A percentile compares a stretch with the other conserved stretches of the same genome.
Conservation (phyloP, 164 flowering plant genomes). For the Nymphaea colorata region DNA sequence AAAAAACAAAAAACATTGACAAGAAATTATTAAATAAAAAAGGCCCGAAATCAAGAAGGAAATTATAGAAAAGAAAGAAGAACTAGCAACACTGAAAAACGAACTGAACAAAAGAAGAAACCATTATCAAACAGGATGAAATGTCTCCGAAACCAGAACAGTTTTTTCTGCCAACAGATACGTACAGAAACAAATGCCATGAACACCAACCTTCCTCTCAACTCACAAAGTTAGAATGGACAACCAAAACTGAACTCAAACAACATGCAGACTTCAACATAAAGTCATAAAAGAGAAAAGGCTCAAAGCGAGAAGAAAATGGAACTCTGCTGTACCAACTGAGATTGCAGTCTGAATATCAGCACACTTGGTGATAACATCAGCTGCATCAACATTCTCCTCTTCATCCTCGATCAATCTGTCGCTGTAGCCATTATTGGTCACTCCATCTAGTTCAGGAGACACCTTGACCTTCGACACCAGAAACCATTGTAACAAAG, state of each 20-base stretch:
- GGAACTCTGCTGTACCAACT: conserved; percentile 23
- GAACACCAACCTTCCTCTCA: background rate
- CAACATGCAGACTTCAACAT: background rate
- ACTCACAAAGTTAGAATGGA: no score
- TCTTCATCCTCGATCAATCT: conserved; percentile 39
- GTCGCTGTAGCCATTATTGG: conserved; percentile 25
- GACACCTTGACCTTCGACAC: conserved; percentile 44
- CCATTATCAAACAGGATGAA: background rate
- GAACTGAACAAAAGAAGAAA: background rate
- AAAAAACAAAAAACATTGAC: no score
- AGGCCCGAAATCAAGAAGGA: background rate
- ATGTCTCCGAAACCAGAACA: background rate
- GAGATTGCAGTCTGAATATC: conserved; percentile 64
- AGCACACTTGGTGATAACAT: conserved; percentile 39
- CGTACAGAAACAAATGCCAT: background rate
- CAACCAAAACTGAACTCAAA: background rate
- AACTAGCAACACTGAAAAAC: background rate
- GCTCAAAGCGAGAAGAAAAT: background rate
- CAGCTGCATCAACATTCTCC: conserved; percentile 27
- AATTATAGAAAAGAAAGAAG: background rate
- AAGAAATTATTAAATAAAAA: background rate
- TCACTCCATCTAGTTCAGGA: background rate
- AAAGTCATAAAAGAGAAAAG: background rate
- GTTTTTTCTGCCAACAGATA: background rate
- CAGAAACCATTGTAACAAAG: conserved; percentile 47